Percentiles rank a stretch among this genome's conserved stretches.
phyloP scores from a whole-genome alignment of 345 rosid species.

The Limnanthes douglasii region DNA sequence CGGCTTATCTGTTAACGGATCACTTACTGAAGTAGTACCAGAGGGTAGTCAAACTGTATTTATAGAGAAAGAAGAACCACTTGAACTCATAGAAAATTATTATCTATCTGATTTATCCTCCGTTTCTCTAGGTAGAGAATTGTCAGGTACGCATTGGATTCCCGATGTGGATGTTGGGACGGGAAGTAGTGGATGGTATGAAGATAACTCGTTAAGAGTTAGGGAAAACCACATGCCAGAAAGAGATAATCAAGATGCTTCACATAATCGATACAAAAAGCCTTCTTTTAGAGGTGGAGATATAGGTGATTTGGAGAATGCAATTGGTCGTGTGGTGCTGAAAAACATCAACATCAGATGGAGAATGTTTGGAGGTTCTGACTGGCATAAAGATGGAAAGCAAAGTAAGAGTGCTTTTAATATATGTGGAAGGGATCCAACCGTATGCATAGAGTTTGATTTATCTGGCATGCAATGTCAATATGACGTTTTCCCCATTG shows the following conservation, averaged over 20 bases:
- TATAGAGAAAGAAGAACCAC: conserved; percentile 25
- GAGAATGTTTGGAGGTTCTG: conserved; percentile 75
- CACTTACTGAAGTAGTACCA: conserved; percentile 21
- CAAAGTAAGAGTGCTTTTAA: conserved; percentile 12
- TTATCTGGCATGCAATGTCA: conserved; percentile 47
- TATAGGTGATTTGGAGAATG: conserved; percentile 27
- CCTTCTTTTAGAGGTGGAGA: too few species aligned
- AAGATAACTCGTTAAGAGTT: conserved; percentile 32
- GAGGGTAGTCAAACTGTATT: conserved; percentile 41
- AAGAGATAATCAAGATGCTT: conserved; percentile 27
- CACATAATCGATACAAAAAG: too few species aligned
- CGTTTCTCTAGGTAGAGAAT: conserved; percentile 29
- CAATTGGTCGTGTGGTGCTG: conserved; percentile 42
- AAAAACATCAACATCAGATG: conserved; percentile 53
- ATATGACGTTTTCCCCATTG: conserved; percentile 44
- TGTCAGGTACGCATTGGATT: conserved; percentile 18
- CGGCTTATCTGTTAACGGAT: conserved; percentile 21
- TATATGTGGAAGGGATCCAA: conserved; percentile 35
- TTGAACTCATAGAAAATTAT: conserved; percentile 79
- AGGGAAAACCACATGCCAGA: conserved; percentile 72
- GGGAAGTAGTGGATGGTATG: conserved; percentile 68
- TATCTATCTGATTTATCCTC: conserved; percentile 53
- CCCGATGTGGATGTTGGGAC: conserved; percentile 29
- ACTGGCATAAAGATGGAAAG: conserved; percentile 38
- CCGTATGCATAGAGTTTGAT: conserved; percentile 51